Evolutionary conservation across 169 alveolate species (phyloP).

Genomic region (Plasmodium gallinaceum): DNA sequence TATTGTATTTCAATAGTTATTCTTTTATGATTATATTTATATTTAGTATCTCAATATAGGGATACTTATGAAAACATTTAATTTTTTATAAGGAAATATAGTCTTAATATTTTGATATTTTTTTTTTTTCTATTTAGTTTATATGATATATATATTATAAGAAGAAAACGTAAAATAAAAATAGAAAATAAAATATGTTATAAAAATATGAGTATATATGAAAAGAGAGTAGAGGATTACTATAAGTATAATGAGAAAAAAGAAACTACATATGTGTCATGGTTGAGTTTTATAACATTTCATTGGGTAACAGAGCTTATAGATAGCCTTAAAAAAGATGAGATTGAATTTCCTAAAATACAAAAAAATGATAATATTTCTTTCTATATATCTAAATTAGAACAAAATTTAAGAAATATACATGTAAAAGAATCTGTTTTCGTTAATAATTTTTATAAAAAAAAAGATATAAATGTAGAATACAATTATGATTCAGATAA

Average conservation of each 20-base stretch:
- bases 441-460: constrained; percentile 20
- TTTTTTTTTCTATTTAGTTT: background rate
- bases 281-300: constrained; percentile 37
- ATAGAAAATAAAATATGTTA: background rate
- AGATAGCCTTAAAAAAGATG: constrained; percentile 27
- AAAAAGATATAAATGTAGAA: background rate
- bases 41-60: too few relatives aligned
- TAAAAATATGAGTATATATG: constrained; percentile 30
- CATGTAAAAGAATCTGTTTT: constrained; percentile 20
- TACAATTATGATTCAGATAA: constrained; percentile 7
- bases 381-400: constrained; percentile 35
- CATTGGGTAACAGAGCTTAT: constrained; percentile 47
- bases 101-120: background rate
- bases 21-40: too few relatives aligned
- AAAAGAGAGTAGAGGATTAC: constrained; percentile 2
- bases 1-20: too few relatives aligned
- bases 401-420: constrained; percentile 50
- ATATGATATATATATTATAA: background rate
- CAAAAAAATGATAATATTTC: constrained; percentile 8
- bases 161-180: constrained; percentile 14
- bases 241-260: constrained; percentile 22
- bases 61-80: too few relatives aligned
- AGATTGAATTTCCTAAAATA: constrained; percentile 30
- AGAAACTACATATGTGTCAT: constrained; percentile 27
- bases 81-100: too few relatives aligned